A percentile compares a stretch with the other conserved stretches of the same genome.
phyloP scores from a whole-genome alignment of 2,329 filamentous ascomycete genomes.

The Leptographium wingfieldii region DNA sequence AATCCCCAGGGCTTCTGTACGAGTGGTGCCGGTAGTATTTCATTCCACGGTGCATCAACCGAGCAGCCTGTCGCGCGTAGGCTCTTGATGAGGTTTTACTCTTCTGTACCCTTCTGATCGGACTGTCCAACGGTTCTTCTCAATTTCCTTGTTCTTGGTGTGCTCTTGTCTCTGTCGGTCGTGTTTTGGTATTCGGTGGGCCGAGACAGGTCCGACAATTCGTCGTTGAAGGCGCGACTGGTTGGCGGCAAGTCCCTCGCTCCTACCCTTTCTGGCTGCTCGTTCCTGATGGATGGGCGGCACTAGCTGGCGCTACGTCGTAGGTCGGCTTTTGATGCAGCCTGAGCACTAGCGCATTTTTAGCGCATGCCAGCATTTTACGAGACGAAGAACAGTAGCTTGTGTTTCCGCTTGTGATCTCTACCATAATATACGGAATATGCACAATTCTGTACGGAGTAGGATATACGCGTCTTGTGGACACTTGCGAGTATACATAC shows the following conservation, averaged over 20 bases:
- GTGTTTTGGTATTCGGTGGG: not conserved
- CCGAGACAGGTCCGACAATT: not conserved
- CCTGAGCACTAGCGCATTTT: not conserved
- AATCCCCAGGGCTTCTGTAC: not conserved
- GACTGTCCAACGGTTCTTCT: not conserved
- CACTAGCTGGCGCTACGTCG: not conserved
- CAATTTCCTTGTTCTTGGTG: not conserved
- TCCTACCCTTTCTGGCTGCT: not conserved
- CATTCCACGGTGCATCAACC: not conserved
- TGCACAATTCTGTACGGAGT: too few relatives aligned
- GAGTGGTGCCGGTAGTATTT: not conserved
- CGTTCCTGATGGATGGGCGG: not conserved
- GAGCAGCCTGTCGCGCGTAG: not conserved
- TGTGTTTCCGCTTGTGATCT: not conserved
- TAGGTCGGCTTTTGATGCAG: not conserved
- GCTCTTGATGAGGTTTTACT: not conserved
- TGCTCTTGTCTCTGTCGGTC: not conserved
- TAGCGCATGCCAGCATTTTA: not conserved
- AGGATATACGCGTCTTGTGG: too few relatives aligned
- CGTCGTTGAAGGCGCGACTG: not conserved
- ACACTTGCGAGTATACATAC: too few relatives aligned
- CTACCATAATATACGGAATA: too few relatives aligned
- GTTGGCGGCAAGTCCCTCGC: not conserved
- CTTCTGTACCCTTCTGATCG: not conserved
- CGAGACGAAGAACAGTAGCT: not conserved